Conservation (phyloP, 495 filamentous ascomycete genomes). For the Lophiotrema nucula region DNA sequence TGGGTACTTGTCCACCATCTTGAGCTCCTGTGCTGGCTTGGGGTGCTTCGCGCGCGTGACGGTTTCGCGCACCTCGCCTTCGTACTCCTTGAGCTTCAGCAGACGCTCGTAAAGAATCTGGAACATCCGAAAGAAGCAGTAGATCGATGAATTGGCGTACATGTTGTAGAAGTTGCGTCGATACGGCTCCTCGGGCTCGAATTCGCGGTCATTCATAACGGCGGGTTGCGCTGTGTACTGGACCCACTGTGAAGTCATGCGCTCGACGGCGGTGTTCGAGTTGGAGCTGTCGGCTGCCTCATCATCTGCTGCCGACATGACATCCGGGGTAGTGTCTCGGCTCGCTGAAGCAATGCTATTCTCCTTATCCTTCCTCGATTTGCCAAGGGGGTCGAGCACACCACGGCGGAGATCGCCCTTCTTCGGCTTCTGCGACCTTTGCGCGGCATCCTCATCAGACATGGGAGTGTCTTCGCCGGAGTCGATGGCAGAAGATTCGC, state of each 20-base stretch:
- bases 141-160: conserved; percentile 85
- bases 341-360: conserved; percentile 70
- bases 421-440: conserved; percentile 61
- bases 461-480: conserved; percentile 59
- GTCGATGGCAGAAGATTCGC: conserved; percentile 61
- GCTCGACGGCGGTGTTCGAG: conserved; percentile 37
- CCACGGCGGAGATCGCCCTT: conserved; percentile 82
- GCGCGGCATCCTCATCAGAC: conserved; percentile 51
- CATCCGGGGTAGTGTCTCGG: conserved; percentile 82
- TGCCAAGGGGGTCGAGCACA: conserved; percentile 75
- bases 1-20: conserved; percentile 71
- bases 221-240: conserved; percentile 56
- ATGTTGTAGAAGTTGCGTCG: conserved; percentile 75
- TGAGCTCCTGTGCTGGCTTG: conserved; percentile 79
- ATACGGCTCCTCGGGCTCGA: conserved; percentile 77
- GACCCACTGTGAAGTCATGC: conserved; percentile 56
- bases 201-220: conserved; percentile 53
- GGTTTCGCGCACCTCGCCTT: conserved; percentile 66
- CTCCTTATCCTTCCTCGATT: conserved; percentile 65
- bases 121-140: conserved; percentile 90
- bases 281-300: conserved; percentile 47
- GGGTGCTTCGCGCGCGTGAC: conserved; percentile 64
- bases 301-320: conserved; percentile 66
- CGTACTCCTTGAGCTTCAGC: conserved; percentile 73
- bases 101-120: conserved; percentile 83